These are phyloP conservation scores for Geotrichum citri-aurantii DNA, from an alignment of 1,139 yeast genomes.

Conservation along the genomic window DNA sequence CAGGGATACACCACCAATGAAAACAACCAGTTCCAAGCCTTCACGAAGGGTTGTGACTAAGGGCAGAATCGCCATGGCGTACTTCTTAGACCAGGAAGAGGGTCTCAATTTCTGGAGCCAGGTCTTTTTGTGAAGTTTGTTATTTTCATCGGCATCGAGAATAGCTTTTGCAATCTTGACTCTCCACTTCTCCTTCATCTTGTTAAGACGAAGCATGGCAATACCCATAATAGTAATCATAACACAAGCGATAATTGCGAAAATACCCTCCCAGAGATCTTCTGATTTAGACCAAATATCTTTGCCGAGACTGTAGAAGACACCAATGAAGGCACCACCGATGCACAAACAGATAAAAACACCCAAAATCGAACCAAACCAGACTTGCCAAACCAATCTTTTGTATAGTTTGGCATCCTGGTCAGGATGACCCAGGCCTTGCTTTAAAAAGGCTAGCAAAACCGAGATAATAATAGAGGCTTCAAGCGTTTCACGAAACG, in stretches of 20 bases:
- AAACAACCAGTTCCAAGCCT: conserved; percentile 84
- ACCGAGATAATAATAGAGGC: conserved; percentile 88
- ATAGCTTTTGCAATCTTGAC: conserved; percentile 77
- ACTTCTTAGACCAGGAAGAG: conserved; percentile 47
- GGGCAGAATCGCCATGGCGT: conserved; percentile 72
- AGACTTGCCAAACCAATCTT: conserved; percentile 63
- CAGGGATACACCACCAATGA: conserved; percentile 83
- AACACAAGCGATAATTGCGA: conserved; percentile 75
- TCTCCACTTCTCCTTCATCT: conserved; percentile 90
- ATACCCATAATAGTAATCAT: conserved; percentile 87
- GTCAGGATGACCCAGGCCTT: conserved; percentile 57
- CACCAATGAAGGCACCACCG: conserved; percentile 82
- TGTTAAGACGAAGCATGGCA: conserved; percentile 84
- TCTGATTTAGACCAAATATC: conserved; percentile 85
- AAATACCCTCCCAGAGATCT: conserved; percentile 90
- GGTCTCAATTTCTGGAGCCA: conserved; percentile 29
- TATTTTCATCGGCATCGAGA: conserved; percentile 40
- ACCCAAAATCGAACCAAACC: conserved; percentile 73
- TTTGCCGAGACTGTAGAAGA: conserved; percentile 69
- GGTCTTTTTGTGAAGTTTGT: conserved; percentile 32
- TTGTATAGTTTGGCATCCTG: conserved; percentile 52
- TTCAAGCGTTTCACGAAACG: conserved; percentile 84
- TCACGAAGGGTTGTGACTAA: conserved; percentile 77
- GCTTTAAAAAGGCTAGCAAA: conserved; percentile 80
- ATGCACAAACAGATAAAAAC: conserved; percentile 65